These are phyloP conservation scores for Nicotiana paniculata DNA, from an alignment of 257 asterid genomes.

Conservation along the genomic window DNA sequence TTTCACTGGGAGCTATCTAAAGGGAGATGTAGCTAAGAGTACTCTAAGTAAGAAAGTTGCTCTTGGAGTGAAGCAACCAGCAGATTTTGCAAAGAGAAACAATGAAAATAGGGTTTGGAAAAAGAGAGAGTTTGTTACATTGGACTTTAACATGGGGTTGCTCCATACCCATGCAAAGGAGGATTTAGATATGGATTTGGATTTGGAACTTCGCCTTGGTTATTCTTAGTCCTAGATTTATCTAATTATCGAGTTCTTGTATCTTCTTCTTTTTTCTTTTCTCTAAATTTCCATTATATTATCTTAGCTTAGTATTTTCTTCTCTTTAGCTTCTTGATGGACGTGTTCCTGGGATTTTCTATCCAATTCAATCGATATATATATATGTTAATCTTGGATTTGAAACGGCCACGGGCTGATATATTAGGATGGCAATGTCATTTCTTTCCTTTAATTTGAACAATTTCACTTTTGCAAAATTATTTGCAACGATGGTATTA, in stretches of 20 bases:
- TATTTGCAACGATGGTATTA: neutral
- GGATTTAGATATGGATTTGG: constrained; percentile 28
- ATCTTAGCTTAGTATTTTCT: neutral
- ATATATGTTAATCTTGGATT: no score
- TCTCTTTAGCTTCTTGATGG: no score
- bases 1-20: neutral
- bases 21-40: constrained; percentile 20
- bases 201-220: constrained; percentile 83
- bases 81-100: constrained; percentile 15
- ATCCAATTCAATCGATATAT: no score
- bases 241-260: neutral
- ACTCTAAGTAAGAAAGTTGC: constrained; percentile 21
- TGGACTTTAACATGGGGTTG: constrained; percentile 45
- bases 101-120: constrained; percentile 37
- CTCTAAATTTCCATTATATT: neutral
- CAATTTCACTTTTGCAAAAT: no score
- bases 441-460: no score
- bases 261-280: neutral
- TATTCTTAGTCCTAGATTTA: constrained; percentile 20
- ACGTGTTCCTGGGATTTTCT: no score
- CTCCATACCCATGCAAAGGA: constrained; percentile 28
- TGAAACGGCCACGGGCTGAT: no score
- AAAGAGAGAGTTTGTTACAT: constrained; percentile 27
- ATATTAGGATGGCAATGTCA: no score
- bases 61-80: constrained; percentile 9